Evolutionary conservation across 192 early-diverging fungal species (phyloP).

Genomic region (Umbelopsis sp.): DNA sequence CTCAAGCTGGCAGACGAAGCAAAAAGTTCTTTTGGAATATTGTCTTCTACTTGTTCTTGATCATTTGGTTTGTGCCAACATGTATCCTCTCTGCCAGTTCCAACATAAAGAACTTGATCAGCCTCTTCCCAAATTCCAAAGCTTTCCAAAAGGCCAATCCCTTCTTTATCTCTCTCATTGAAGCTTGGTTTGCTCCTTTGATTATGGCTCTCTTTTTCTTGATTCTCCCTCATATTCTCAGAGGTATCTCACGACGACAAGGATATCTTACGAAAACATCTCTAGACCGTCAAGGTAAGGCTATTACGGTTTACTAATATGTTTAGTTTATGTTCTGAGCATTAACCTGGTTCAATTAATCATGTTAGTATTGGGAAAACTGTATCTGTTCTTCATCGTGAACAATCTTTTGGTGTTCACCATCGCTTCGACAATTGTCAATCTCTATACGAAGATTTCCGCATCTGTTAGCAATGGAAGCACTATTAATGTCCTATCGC

Average conservation of each 20-base stretch:
- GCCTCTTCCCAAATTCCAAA: constrained; percentile 51
- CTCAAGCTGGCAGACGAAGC: constrained; percentile 47
- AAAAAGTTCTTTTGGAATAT: constrained; percentile 43
- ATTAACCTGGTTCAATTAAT: background rate
- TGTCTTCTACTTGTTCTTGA: constrained; percentile 57
- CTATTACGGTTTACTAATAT: background rate
- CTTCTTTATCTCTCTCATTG: constrained; percentile 59
- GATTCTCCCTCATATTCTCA: constrained; percentile 63
- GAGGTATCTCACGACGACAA: constrained; percentile 64
- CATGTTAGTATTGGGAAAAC: constrained; percentile 59
- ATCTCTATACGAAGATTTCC: constrained; percentile 24
- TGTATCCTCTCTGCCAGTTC: constrained; percentile 60
- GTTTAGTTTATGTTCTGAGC: background rate
- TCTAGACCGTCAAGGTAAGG: constrained; percentile 55
- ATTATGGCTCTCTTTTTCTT: constrained; percentile 68
- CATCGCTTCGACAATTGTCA: constrained; percentile 40
- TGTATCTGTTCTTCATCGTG: constrained; percentile 74
- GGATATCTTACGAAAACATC: constrained; percentile 71
- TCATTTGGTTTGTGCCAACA: constrained; percentile 72
- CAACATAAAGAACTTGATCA: constrained; percentile 57
- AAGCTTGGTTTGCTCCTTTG: constrained; percentile 67
- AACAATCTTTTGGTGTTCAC: constrained; percentile 73
- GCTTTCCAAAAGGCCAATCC: constrained; percentile 49
- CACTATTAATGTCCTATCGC: background rate
- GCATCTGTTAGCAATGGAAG: background rate